Base-by-base conservation (phyloP, 495 filamentous ascomycete species). In the Xylaria acuta region DNA sequence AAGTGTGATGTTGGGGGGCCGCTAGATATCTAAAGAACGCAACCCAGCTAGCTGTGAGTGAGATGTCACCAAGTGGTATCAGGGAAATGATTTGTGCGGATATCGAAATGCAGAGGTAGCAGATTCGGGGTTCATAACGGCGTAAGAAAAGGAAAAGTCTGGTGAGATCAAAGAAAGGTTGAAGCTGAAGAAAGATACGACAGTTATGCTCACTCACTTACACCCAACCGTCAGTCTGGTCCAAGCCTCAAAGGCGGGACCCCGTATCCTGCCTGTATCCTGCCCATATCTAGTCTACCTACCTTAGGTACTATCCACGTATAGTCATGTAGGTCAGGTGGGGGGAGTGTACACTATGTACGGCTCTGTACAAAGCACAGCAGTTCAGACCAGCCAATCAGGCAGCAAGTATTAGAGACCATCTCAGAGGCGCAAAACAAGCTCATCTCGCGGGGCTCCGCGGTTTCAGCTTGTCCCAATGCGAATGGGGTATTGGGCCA, bases 381-480 rank as follows among this genome's bases (percentile, higher is more conserved):
- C 12, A 43, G 3, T 14, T 3, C 6, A 22, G 32, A 38, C 22
- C 34, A 20, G 58, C 58, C 58, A 64, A 64, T 64, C 60, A 64
- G 34, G 7, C 11, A 11, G 7, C 1, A 20, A 38, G 32, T 22
- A 36, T 34, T 22, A 11, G 22, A 60, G 32, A 22, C 32, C 58
- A 38, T 60, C 32, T 34, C 16, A 60, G 34, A 8, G 18, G 18
- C 8, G 34, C 58, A 30, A 38, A 60, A 60, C 60, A 64, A 43
- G 60, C 60, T 64, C 36, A 43, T 41, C 60, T 43, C n/a, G 12
- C 36, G 43, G 60, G 38, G 38, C 36, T 25, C 18, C 6, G n/a
- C n/a, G n/a, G 60, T 64, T 64, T 64, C 60, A 64, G 38, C n/a
- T 14, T 43, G 60, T 41, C 38, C n/a, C 38, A 27, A 43, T 43